Percentiles rank a stretch among this genome's conserved stretches.
Conservation (phyloP, 768 basidiomycete genomes). For the Trametes gibbosa region DNA sequence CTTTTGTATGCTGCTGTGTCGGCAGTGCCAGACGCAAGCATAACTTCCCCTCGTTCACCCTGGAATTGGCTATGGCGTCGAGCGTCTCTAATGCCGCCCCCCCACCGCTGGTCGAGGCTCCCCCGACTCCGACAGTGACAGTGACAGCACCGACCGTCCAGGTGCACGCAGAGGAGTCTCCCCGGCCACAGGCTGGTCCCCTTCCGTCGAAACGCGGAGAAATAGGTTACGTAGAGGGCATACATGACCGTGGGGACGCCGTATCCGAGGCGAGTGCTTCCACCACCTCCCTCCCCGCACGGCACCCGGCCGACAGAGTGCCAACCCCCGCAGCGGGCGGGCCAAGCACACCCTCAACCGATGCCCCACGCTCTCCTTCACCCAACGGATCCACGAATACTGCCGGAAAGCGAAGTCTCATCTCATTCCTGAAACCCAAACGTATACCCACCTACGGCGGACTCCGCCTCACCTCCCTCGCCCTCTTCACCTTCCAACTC, state of each 20-base stretch:
- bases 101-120: constrained; percentile 15
- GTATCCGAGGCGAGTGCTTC: constrained; percentile 21
- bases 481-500: constrained; percentile 40
- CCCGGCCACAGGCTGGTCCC: constrained; percentile 49
- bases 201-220: constrained; percentile 64
- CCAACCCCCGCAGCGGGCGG: constrained; percentile 23
- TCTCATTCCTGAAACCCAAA: constrained; percentile 42
- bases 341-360: constrained; percentile 16
- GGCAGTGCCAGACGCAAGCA: constrained; percentile 25
- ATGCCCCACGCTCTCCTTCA: constrained; percentile 16
- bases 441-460: constrained; percentile 41
- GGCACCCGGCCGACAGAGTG: constrained; percentile 49
- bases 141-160: background rate
- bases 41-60: constrained; percentile 13
- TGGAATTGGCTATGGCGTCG: constrained; percentile 16
- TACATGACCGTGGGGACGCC: constrained; percentile 27
- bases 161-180: background rate
- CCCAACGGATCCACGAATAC: constrained; percentile 10
- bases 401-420: constrained; percentile 30
- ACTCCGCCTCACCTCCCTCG: constrained; percentile 43
- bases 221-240: constrained; percentile 54
- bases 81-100: constrained; percentile 11
- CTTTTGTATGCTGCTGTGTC: constrained; percentile 19
- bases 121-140: constrained; percentile 1
- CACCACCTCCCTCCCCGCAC: constrained; percentile 35